These are phyloP conservation scores for Aleurites moluccanus DNA, from an alignment of 441 rosid genomes.

Conservation along the genomic window DNA sequence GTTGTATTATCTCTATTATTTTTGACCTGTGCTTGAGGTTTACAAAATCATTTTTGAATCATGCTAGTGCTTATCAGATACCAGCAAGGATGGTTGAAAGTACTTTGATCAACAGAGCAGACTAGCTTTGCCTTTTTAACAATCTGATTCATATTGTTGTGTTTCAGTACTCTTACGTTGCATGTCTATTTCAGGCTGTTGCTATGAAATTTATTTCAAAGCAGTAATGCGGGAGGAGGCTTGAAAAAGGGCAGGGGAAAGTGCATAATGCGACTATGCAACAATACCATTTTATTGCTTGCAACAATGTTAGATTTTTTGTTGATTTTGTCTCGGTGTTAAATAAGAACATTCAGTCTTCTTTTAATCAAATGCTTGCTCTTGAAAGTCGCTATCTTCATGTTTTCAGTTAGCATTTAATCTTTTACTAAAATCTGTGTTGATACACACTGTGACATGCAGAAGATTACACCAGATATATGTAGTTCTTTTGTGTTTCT, in stretches of 20 bases:
- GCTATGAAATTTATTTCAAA: slow-evolving; percentile 84
- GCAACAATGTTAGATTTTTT: background rate
- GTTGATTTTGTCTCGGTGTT: slow-evolving; percentile 11
- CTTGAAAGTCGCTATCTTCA: slow-evolving; percentile 5
- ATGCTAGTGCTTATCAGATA: background rate
- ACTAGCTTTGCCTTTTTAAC: background rate
- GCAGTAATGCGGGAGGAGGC: slow-evolving; percentile 70
- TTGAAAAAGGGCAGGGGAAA: slow-evolving; percentile 42
- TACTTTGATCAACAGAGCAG: background rate
- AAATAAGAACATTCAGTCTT: slow-evolving; percentile 28
- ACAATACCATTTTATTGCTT: slow-evolving; percentile 9
- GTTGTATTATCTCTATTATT: background rate
- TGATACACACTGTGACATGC: background rate
- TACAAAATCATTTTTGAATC: background rate
- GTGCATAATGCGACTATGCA: slow-evolving; percentile 24
- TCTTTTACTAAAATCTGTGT: background rate
- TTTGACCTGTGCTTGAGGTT: background rate
- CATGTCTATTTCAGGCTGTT: slow-evolving; percentile 57
- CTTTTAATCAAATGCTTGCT: slow-evolving; percentile 27
- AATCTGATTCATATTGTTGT: background rate
- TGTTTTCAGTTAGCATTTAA: background rate
- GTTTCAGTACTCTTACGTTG: background rate
- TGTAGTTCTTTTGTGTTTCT: too few relatives aligned
- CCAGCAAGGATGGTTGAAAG: background rate
- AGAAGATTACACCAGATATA: background rate